Conservation (phyloP, 441 rosid genomes). For the Viola pubescens region DNA sequence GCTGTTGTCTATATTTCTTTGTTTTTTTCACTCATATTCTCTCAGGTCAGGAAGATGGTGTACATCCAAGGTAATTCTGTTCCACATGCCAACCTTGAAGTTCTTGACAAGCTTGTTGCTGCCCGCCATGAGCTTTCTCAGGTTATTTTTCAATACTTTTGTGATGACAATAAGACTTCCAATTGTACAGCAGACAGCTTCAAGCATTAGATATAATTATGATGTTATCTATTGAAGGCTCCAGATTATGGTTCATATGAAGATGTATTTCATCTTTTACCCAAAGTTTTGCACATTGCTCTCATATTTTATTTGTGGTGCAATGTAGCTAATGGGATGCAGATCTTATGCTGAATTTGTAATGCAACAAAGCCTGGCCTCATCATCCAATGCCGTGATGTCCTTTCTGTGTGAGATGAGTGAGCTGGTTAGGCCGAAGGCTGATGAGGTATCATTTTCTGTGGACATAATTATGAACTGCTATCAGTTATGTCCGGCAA, state of each 20-base stretch:
- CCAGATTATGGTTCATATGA: background rate
- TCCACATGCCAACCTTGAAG: conserved; percentile 67
- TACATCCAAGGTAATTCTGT: conserved; percentile 73
- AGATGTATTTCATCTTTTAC: background rate
- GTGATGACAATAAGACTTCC: too few species aligned
- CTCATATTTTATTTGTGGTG: too few species aligned
- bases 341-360: conserved; percentile 72
- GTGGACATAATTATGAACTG: conserved; percentile 10
- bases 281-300: too few species aligned
- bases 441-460: conserved; percentile 57
- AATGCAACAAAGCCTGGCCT: conserved; percentile 70
- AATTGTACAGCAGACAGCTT: background rate
- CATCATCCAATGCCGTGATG: conserved; percentile 71
- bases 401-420: conserved; percentile 84
- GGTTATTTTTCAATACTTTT: conserved; percentile 35
- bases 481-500: background rate
- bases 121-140: conserved; percentile 87
- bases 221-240: background rate
- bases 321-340: conserved; percentile 61
- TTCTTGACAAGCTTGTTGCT: conserved; percentile 69
- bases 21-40: conserved; percentile 11
- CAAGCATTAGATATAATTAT: conserved; percentile 1
- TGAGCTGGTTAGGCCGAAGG: conserved; percentile 60
- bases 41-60: conserved; percentile 75
- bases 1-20: conserved; percentile 14